Percentiles rank a stretch among this genome's conserved stretches.
Evolutionary conservation across 2,329 filamentous ascomycete species (phyloP).

Genomic region (Ceratocystis destructans): DNA sequence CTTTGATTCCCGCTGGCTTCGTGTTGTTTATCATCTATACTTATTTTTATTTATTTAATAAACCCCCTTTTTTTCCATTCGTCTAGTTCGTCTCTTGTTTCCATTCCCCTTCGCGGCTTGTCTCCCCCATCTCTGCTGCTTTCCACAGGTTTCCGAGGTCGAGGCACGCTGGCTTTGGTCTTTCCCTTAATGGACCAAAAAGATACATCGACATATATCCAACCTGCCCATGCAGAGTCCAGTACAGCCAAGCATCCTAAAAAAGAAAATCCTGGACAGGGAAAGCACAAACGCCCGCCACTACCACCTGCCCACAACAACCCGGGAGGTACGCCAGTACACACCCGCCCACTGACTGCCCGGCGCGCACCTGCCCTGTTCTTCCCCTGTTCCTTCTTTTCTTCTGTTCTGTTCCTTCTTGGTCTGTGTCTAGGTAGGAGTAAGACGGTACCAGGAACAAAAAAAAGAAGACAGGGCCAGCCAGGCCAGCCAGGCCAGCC

Average conservation of each 20-base stretch:
- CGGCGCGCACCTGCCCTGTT: background rate
- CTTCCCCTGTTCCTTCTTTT: slow-evolving; percentile 1
- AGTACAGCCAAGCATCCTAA: background rate
- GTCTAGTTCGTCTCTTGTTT: background rate
- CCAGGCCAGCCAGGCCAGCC: background rate
- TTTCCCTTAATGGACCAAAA: too few species aligned
- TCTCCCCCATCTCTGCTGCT: too few species aligned
- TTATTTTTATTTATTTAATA: background rate
- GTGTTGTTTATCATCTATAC: background rate
- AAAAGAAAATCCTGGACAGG: background rate
- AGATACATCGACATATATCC: too few species aligned
- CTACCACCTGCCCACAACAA: background rate
- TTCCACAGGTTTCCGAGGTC: too few species aligned
- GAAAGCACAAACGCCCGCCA: slow-evolving; percentile 3
- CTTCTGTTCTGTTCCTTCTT: slow-evolving; percentile 1
- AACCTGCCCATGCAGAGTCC: background rate
- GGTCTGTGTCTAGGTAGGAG: background rate
- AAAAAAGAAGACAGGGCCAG: background rate
- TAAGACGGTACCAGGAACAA: background rate
- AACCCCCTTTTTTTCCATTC: background rate
- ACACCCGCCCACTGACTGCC: background rate
- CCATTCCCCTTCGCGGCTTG: too few species aligned
- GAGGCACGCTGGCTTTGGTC: too few species aligned
- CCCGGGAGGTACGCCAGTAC: background rate
- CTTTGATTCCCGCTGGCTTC: background rate